Percentiles rank a stretch among this genome's conserved stretches.
phyloP scores from a whole-genome alignment of 306 rosid genomes.

The Lathyrus sativus region DNA sequence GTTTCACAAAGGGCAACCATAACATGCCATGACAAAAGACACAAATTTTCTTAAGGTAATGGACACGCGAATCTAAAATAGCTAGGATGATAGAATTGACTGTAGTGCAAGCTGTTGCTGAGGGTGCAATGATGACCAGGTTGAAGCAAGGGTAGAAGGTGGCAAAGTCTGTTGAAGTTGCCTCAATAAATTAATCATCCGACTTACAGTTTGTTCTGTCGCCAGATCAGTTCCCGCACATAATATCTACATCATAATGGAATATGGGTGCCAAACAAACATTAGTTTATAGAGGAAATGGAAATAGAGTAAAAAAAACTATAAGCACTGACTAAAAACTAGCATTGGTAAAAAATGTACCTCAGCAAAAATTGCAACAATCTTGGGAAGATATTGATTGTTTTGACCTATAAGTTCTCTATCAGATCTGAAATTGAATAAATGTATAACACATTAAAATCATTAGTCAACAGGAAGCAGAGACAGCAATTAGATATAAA shows the following conservation, averaged over 20 bases:
- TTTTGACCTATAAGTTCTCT: slow-evolving; percentile 66
- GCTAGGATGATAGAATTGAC: slow-evolving; percentile 77
- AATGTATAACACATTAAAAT: not conserved
- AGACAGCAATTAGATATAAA: slow-evolving; percentile 4
- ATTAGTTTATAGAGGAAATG: slow-evolving; percentile 22
- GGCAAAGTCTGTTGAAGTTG: slow-evolving; percentile 96
- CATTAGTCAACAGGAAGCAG: not conserved
- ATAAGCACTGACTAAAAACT: slow-evolving; percentile 6
- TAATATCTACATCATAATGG: slow-evolving; percentile 56
- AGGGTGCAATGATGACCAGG: slow-evolving; percentile 97
- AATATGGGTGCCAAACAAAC: not conserved
- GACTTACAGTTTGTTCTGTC: slow-evolving; percentile 78
- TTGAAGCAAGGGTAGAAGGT: slow-evolving; percentile 90
- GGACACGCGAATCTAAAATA: slow-evolving; percentile 31
- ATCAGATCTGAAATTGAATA: slow-evolving; percentile 61
- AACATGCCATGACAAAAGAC: slow-evolving; percentile 37
- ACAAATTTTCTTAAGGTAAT: slow-evolving; percentile 21
- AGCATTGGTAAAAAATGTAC: slow-evolving; percentile 38
- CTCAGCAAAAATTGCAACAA: slow-evolving; percentile 73
- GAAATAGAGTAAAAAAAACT: not conserved
- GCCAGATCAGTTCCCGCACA: slow-evolving; percentile 89
- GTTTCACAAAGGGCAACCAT: slow-evolving; percentile 40
- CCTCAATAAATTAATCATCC: slow-evolving; percentile 82
- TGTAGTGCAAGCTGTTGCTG: slow-evolving; percentile 96
- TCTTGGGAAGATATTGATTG: slow-evolving; percentile 72